A percentile compares a stretch with the other conserved stretches of the same genome.
Conservation (phyloP, 2,329 filamentous ascomycete species). For the Rutstroemia sydowiana region DNA sequence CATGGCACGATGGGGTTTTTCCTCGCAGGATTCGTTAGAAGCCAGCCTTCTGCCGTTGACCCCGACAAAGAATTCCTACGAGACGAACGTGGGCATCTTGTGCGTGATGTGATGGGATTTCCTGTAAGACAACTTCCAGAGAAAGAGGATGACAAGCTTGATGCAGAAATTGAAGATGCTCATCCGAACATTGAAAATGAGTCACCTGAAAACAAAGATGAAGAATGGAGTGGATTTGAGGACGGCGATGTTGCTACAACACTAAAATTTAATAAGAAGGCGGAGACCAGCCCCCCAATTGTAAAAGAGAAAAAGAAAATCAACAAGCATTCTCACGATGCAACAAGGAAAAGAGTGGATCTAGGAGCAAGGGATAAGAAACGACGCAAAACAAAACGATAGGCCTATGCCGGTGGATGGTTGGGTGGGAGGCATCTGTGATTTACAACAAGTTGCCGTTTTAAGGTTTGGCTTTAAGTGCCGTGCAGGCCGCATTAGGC, state of each 20-base stretch:
- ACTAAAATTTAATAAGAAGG: conserved; percentile 23
- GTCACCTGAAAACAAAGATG: conserved; percentile 23
- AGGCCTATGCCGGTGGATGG: neutral
- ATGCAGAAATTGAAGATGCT: conserved; percentile 6
- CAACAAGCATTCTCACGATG: conserved; percentile 11
- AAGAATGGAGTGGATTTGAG: conserved; percentile 32
- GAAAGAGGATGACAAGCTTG: conserved; percentile 16
- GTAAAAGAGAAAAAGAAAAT: conserved; percentile 17
- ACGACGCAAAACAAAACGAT: conserved; percentile 19
- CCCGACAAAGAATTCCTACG: conserved; percentile 28
- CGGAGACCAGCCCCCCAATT: conserved; percentile 34
- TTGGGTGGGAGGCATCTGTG: too few species aligned
- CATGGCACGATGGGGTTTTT: conserved; percentile 94
- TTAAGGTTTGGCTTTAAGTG: too few species aligned
- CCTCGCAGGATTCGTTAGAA: conserved; percentile 73
- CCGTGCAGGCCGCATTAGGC: too few species aligned
- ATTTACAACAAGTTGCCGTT: too few species aligned
- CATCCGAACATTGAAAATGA: neutral
- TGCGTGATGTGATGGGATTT: conserved; percentile 36
- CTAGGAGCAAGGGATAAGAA: conserved; percentile 16
- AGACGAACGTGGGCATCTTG: conserved; percentile 47
- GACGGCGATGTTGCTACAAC: conserved; percentile 22
- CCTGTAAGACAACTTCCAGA: conserved; percentile 28
- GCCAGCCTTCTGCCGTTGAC: conserved; percentile 5
- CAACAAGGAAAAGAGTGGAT: conserved; percentile 11